phyloP scores from a whole-genome alignment of 2,329 filamentous ascomycete species.

The Apiospora aurea region DNA sequence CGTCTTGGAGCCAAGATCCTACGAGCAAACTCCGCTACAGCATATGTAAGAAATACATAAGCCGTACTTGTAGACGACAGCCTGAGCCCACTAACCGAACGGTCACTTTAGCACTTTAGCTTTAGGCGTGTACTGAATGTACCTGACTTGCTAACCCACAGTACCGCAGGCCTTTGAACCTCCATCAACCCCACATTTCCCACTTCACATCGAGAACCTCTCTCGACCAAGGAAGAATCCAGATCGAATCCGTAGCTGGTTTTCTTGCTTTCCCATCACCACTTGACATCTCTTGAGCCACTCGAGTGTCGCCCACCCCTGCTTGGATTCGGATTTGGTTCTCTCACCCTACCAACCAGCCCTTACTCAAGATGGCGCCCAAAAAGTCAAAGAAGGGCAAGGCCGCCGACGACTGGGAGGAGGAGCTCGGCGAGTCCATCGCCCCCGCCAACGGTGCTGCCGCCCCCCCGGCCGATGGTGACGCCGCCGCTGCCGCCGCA shows the following conservation, averaged over 20 bases:
- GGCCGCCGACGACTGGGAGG: conserved; percentile 92
- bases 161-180: conserved; percentile 8
- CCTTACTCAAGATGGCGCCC: conserved; percentile 74
- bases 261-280: not conserved
- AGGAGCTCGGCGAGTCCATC: conserved; percentile 82
- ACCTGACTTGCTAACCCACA: not conserved
- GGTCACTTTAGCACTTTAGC: not conserved
- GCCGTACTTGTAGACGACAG: not conserved
- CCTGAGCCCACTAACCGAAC: not conserved
- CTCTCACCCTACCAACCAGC: conserved; percentile 3
- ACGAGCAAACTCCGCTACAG: not conserved
- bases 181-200: conserved; percentile 22
- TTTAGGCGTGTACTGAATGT: not conserved
- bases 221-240: conserved; percentile 17
- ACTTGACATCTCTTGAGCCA: conserved; percentile 17
- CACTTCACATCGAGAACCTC: conserved; percentile 21
- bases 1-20: not conserved
- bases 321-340: conserved; percentile 8
- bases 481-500: conserved; percentile 45
- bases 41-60: not conserved
- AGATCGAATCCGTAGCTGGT: conserved; percentile 12
- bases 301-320: conserved; percentile 14
- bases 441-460: conserved; percentile 63
- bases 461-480: conserved; percentile 57
- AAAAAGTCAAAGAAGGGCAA: conserved; percentile 86